Evolutionary conservation across 106 monocot species (phyloP).

Genomic region (Phalaenopsis aphrodite): DNA sequence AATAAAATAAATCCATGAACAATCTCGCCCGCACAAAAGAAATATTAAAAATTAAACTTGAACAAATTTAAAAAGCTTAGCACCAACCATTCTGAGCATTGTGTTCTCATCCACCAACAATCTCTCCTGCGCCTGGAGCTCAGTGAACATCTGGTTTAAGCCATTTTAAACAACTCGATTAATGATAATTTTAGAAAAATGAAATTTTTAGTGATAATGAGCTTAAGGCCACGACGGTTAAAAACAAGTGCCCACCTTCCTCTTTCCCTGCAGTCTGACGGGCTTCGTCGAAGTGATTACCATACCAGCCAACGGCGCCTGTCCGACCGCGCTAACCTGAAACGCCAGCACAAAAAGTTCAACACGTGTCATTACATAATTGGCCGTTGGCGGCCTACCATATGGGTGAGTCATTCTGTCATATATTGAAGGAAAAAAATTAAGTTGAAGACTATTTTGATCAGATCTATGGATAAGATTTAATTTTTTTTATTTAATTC

Average conservation of each 20-base stretch:
- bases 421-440: no score
- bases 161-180: not conserved
- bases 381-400: not conserved
- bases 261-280: not conserved
- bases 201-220: not conserved
- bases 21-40: not conserved
- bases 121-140: constrained; percentile 7
- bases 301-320: not conserved
- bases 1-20: not conserved
- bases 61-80: not conserved
- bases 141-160: not conserved
- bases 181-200: not conserved
- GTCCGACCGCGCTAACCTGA: not conserved
- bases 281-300: not conserved
- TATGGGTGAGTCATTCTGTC: no score
- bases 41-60: not conserved
- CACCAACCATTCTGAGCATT: not conserved
- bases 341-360: not conserved
- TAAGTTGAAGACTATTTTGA: no score
- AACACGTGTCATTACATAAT: not conserved
- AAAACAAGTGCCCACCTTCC: not conserved
- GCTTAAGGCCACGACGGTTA: not conserved
- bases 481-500: no score
- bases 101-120: not conserved
- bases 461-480: no score